Percentiles rank a stretch among this genome's conserved stretches.
Conservation (phyloP, 2,329 filamentous ascomycete genomes). For the Endothia cerciana region DNA sequence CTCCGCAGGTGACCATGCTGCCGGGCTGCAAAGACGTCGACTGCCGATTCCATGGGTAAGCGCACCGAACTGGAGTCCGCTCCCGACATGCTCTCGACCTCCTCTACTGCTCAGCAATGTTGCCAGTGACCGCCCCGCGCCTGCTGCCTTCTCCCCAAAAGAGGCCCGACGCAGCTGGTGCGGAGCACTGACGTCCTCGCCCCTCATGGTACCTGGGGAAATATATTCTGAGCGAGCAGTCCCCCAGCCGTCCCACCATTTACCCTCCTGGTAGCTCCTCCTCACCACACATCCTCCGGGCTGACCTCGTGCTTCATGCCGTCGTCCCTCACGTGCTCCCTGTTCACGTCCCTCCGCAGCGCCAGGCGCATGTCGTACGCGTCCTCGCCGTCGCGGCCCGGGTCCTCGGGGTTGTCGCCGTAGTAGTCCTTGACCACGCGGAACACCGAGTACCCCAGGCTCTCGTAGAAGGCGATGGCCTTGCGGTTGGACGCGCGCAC, state of each 20-base stretch:
- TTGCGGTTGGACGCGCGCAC: conserved; percentile 86
- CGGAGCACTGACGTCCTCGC: neutral
- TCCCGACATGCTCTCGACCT: neutral
- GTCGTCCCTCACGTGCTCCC: conserved; percentile 76
- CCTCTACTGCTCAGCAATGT: neutral
- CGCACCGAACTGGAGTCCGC: neutral
- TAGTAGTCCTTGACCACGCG: conserved; percentile 91
- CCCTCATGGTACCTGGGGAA: neutral
- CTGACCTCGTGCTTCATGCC: conserved; percentile 79
- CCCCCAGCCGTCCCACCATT: neutral
- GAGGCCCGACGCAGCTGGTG: neutral
- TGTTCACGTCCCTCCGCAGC: conserved; percentile 76
- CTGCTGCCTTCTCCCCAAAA: neutral
- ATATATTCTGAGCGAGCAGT: neutral
- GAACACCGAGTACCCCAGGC: conserved; percentile 90
- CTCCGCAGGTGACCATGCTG: neutral
- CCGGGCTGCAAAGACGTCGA: neutral
- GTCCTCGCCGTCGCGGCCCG: conserved; percentile 72
- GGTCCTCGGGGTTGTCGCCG: conserved; percentile 75
- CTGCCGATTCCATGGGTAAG: neutral
- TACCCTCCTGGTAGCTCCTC: neutral
- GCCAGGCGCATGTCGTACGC: conserved; percentile 97
- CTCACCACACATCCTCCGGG: conserved; percentile 84
- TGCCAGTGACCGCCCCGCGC: neutral
- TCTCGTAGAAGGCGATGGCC: conserved; percentile 86